Evolutionary conservation across 1,139 yeast species (phyloP).

Genomic region (Hansenula lynferdii): DNA sequence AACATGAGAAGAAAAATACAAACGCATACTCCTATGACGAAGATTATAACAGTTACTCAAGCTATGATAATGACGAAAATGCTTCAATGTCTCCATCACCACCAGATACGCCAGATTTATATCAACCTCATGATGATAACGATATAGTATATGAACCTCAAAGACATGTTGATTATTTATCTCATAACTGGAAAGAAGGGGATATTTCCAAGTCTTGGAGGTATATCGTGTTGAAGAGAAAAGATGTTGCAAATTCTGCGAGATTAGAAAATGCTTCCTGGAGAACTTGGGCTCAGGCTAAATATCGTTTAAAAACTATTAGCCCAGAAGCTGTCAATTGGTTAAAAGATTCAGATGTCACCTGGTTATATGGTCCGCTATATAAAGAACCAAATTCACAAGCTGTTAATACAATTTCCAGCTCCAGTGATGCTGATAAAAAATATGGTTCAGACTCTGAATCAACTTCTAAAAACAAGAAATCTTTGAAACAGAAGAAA

Average conservation of each 20-base stretch:
- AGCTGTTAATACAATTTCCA: constrained; percentile 22
- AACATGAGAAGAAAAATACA: constrained; percentile 9
- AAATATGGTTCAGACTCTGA: constrained; percentile 39
- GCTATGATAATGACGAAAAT: constrained; percentile 17
- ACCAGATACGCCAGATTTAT: constrained; percentile 32
- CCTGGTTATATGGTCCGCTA: constrained; percentile 74
- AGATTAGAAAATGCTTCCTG: constrained; percentile 77
- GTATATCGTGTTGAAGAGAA: constrained; percentile 77
- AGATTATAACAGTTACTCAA: constrained; percentile 12
- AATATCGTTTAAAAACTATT: constrained; percentile 59
- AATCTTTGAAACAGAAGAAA: constrained; percentile 16
- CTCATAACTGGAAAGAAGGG: constrained; percentile 92
- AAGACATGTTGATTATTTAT: constrained; percentile 87
- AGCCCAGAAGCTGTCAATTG: constrained; percentile 73
- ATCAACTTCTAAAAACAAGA: constrained; percentile 24
- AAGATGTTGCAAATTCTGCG: constrained; percentile 61
- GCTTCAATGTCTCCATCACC: constrained; percentile 20
- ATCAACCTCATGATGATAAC: constrained; percentile 75
- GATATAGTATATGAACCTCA: constrained; percentile 79
- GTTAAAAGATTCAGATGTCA: constrained; percentile 77
- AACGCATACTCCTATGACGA: constrained; percentile 15
- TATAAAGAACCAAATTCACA: constrained; percentile 42
- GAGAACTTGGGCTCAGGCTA: constrained; percentile 86
- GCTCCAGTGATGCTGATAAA: constrained; percentile 18
- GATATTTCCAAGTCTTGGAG: constrained; percentile 96